Base-by-base conservation (phyloP, 441 rosid genomes). In the Populus tomentosa region DNA sequence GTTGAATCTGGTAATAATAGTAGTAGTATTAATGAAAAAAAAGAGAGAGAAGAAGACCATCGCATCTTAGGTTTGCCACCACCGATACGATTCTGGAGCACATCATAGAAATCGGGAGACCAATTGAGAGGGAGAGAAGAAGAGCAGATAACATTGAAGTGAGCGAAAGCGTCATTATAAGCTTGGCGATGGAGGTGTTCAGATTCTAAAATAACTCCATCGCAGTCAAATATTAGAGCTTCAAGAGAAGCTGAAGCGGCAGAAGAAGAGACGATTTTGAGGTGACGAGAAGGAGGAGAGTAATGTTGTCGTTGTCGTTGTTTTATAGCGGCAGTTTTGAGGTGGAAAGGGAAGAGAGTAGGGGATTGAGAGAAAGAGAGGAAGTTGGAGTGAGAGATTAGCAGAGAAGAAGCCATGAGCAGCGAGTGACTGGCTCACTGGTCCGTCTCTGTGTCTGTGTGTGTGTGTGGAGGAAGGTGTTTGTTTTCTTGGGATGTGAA, bases 21-120 rank as follows among this genome's bases (percentile, higher is more conserved):
- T 38, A 38, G 10, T 40, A 33, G 35, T 1, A 38, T 3, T 6
- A 20, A 46, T 40, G n/a, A 67, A 6, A 33, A 6, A 6, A n/a
- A 24, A 10, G 3, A 16, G 74, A 28, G 53, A 3, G 20, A 30
- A 67, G 20, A 32, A 10, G 14, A 88, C 96, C 99, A 95, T 87
- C 99, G 82, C 99, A 95, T 95, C 84, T 93, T 95, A 11, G 99
- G 99, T 82, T 93, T 95, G 30, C 98, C 99, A 36, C 99, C 96
- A 5, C 99, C 97, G 38, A 95, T 87, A n/a, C 10, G 85, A 68
- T 95, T 95, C 88, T 95, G 99, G 75, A 95, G 90, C 80, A 72
- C 87, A 69, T 95, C 98, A 77, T 95, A 95, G 83, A 93, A 95
- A 2, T 89, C 93, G 2, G 82, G 69, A 33, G 75, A 85, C 99